A percentile compares a stretch with the other conserved stretches of the same genome.
phyloP scores from a whole-genome alignment of 257 asterid species.

The Salvia hispanica region DNA sequence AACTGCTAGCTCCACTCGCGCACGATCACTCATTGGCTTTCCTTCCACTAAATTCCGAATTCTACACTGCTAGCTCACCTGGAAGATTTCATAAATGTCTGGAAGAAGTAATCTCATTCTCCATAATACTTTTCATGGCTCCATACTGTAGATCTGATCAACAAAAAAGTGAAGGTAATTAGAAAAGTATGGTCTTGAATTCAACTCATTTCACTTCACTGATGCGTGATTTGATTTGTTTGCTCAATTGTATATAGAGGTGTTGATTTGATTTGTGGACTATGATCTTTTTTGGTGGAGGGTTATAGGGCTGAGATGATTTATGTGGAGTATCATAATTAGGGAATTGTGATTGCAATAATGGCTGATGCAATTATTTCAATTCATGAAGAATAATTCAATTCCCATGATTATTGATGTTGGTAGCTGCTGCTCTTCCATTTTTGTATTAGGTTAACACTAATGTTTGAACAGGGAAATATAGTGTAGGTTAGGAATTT shows the following conservation, averaged over 20 bases:
- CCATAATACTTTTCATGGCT: conserved; percentile 30
- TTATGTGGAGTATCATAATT: not conserved
- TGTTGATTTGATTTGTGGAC: conserved; percentile 30
- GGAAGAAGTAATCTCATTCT: conserved; percentile 35
- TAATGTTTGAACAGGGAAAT: not conserved
- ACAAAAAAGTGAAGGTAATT: conserved; percentile 29
- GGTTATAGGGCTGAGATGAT: conserved; percentile 23
- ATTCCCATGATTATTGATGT: conserved; percentile 21
- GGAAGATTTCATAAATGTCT: conserved; percentile 32
- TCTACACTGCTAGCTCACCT: not conserved
- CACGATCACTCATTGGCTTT: not conserved
- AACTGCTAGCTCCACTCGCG: conserved; percentile 31
- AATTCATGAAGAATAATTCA: not conserved
- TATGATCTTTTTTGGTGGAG: conserved; percentile 21
- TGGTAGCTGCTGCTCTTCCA: conserved; percentile 6
- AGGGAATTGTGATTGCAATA: conserved; percentile 3
- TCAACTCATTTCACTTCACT: conserved; percentile 1
- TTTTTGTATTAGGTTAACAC: conserved; percentile 9
- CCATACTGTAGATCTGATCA: conserved; percentile 41
- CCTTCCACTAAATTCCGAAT: not conserved
- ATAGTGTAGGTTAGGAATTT: conserved; percentile 1
- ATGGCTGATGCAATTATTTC: conserved; percentile 24
- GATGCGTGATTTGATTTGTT: not conserved
- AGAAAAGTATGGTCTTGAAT: not conserved
- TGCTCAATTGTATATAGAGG: not conserved